Base-by-base conservation (phyloP, 139 green algal genomes). In the Trebouxia sp. region DNA sequence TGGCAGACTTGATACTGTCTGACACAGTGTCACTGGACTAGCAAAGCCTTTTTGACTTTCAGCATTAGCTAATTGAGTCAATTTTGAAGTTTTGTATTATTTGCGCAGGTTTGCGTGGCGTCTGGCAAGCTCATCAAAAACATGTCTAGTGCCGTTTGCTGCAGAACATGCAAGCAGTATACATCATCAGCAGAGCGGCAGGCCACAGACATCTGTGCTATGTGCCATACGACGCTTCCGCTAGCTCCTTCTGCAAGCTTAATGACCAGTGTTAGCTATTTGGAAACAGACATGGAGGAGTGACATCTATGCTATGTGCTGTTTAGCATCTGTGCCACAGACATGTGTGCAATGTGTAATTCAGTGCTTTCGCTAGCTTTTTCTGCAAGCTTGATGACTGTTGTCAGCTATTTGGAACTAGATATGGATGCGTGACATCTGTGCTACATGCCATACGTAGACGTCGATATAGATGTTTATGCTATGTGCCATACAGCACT, bases 141-240 rank as follows among this genome's bases (percentile, higher is more conserved):
- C 55, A 82, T 70, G 3, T 78, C 83, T 28, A 75, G 69, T n/a
- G 74, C 74, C 15, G 24, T 92, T 10, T 83, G 85, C 69, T 95
- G 91, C 88, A 87, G 88, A 38, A 83, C 76, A 22, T 95, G 91
- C 89, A 92, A 91, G 84, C 91, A 93, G 62, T 67, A 84, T 9
- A 92, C 87, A 51, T 88, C 94, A 67, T 65, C 38, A 1, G 45
- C 84, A 41, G 91, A 94, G 84, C 76, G 92, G 67, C 45, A 50
- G 1, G 80, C 67, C 10, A 38, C 12, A 5, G 24, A 55, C 12
- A 62, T 78, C 6, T 95, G 91, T 83, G 90, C 91, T 3, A 85
- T 95, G 37, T 95, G 91, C 83, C 91, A 95, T 77, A 53, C 69
- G 11, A 20, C 20, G 24, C 69, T 77, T 24, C 62, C 32, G 5